Base-by-base conservation (phyloP, 2,329 filamentous ascomycete species). In the Pseudogymnoascus verrucosus region DNA sequence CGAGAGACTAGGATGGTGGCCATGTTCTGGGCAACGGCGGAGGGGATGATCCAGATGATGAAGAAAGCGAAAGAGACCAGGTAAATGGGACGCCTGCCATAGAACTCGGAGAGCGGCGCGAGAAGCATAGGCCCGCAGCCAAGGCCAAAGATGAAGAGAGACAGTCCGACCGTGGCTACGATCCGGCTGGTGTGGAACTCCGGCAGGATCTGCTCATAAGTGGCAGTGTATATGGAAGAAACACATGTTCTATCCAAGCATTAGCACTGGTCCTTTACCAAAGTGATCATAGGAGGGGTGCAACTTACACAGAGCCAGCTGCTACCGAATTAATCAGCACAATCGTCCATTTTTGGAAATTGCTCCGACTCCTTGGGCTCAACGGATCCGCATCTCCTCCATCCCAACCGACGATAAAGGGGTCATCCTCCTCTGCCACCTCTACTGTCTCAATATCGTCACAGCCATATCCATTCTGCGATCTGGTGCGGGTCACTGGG, bases 171-270 rank as follows among this genome's bases (percentile, higher is more conserved):
- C 2, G 91, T 91, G 11, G 89, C 90, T 23, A 96, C 82, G 60
- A 90, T 79, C 63, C 84, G 82, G 0, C 89, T 89, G 69, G 84
- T 83, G 67, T 84, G 77, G 69, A 96, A 96, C 65, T 96, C 89
- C 26, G 79, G 77, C 66, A 88, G 85, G 76, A 96, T 85, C 74
- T 95, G 89, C 16, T 71, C 73, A 74, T 96, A 97, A 0, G 90
- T 95, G 11, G 85, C 85, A 0, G 91, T 93, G 75, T 97, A 96
- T 69, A 96, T 86, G n/a, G 91, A 95, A 59, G 89, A 93, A 1
- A 90, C 85, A 72, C 88, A 91, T 7, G 92, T 96, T 62, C 89
- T 92, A 70, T 60, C n/a, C 8, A n/a, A 4, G 23, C 2, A 54
- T 54, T 21, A 54, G 47, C 26, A 54, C 19, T 19, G 12, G 6